Evolutionary conservation across 1,139 yeast species (phyloP).

Genomic region (Entelexis sorbosivorans): DNA sequence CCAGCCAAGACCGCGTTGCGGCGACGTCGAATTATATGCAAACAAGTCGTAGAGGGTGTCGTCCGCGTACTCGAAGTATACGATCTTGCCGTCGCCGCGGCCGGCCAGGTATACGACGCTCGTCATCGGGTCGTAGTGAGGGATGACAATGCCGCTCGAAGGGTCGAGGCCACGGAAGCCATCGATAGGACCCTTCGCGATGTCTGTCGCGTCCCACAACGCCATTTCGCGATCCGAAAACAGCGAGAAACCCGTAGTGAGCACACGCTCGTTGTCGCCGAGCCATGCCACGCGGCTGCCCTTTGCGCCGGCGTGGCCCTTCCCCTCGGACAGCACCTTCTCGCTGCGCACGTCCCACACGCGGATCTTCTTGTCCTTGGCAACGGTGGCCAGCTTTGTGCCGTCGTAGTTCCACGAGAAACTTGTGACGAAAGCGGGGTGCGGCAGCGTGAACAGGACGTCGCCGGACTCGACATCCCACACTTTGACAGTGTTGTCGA

Average conservation of each 20-base stretch:
- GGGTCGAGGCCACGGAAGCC: conserved; percentile 80
- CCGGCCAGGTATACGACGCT: conserved; percentile 82
- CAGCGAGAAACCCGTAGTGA: conserved; percentile 92
- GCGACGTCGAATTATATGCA: conserved; percentile 76
- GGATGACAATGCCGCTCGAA: conserved; percentile 87
- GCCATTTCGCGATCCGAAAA: conserved; percentile 92
- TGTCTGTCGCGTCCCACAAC: conserved; percentile 71
- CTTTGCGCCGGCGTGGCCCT: conserved; percentile 89
- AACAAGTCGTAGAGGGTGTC: conserved; percentile 74
- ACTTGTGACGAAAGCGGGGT: conserved; percentile 81
- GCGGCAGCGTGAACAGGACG: conserved; percentile 61
- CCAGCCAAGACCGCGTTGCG: conserved; percentile 91
- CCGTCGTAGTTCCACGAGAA: conserved; percentile 88
- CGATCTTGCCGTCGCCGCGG: conserved; percentile 95
- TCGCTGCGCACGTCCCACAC: conserved; percentile 84
- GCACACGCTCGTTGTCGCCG: conserved; percentile 72
- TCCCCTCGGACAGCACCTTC: conserved; percentile 66
- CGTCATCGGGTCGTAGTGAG: conserved; percentile 73
- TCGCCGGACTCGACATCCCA: conserved; percentile 80
- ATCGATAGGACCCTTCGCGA: conserved; percentile 74
- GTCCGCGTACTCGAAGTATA: conserved; percentile 70
- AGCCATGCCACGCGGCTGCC: conserved; percentile 81
- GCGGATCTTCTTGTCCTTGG: conserved; percentile 83
- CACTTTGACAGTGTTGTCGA: conserved; percentile 79
- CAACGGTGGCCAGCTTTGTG: conserved; percentile 70